Evolutionary conservation across 805 yeast genomes (phyloP).

Genomic region (Metschnikowia picachoensis): DNA sequence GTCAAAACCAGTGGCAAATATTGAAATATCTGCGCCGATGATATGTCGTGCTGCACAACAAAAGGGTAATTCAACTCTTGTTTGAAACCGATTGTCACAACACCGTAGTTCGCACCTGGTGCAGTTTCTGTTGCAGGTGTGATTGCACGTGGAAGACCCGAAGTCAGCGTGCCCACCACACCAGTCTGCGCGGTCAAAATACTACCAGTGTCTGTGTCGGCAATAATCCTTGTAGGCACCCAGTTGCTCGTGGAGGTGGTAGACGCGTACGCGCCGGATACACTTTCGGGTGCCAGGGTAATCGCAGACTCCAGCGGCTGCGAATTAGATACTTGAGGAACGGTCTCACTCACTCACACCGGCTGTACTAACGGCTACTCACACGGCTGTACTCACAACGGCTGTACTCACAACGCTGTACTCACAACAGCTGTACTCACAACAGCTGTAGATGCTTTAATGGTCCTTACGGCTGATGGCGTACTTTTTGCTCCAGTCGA

Average conservation of each 20-base stretch:
- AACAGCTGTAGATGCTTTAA: too few species aligned
- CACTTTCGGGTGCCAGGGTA: neutral
- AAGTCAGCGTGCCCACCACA: constrained; percentile 22
- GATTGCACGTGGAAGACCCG: constrained; percentile 72
- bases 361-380: too few species aligned
- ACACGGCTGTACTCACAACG: too few species aligned
- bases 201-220: constrained; percentile 19
- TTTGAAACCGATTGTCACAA: constrained; percentile 76
- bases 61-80: constrained; percentile 78
- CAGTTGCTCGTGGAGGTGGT: constrained; percentile 21
- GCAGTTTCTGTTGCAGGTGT: constrained; percentile 57
- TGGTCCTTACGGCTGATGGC: too few species aligned
- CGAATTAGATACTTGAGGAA: neutral
- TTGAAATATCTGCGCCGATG: constrained; percentile 82
- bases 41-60: constrained; percentile 64
- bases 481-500: neutral
- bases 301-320: neutral
- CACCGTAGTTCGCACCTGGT: constrained; percentile 43
- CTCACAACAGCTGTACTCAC: too few species aligned
- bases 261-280: constrained; percentile 3
- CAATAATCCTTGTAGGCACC: constrained; percentile 35
- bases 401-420: too few species aligned
- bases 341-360: neutral
- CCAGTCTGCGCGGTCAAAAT: constrained; percentile 4
- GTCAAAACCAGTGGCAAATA: constrained; percentile 74